Conservation (phyloP, 176 grass and related monocot species). For the Juncus effusus region DNA sequence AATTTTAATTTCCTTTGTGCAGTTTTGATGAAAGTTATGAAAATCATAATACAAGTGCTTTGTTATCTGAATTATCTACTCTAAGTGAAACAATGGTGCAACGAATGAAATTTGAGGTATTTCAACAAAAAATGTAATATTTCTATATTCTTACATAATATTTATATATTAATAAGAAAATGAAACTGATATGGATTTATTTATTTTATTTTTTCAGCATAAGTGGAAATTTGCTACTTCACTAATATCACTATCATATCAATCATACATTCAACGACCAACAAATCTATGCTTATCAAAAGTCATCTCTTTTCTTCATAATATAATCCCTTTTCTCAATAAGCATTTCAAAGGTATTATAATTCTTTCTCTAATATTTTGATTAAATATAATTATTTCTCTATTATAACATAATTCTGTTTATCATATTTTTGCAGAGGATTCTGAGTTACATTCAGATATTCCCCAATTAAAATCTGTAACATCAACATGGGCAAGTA, state of each 20-base stretch:
- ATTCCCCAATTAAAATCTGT: conserved; percentile 26
- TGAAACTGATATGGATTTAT: neutral
- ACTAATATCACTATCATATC: conserved; percentile 53
- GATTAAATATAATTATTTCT: no score
- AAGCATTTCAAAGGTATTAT: conserved; percentile 56
- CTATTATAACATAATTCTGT: neutral
- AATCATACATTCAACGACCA: conserved; percentile 50
- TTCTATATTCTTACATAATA: conserved; percentile 3
- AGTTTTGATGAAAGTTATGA: conserved; percentile 37
- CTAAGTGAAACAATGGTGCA: conserved; percentile 46
- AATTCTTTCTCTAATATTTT: neutral
- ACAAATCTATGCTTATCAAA: conserved; percentile 61
- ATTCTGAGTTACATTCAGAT: conserved; percentile 40
- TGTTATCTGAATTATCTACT: conserved; percentile 67
- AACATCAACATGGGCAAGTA: conserved; percentile 49
- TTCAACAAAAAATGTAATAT: conserved; percentile 6
- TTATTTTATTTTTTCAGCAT: conserved; percentile 49
- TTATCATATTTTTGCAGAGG: conserved; percentile 50
- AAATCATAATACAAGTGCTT: conserved; percentile 38
- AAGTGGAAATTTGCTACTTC: conserved; percentile 64
- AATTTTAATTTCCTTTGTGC: conserved; percentile 21
- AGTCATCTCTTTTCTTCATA: conserved; percentile 74
- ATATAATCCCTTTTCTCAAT: conserved; percentile 67
- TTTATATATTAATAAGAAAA: conserved; percentile 5
- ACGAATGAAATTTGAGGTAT: conserved; percentile 72